phyloP scores from a whole-genome alignment of 2,329 filamentous ascomycete species.

The Botryotinia convoluta region DNA sequence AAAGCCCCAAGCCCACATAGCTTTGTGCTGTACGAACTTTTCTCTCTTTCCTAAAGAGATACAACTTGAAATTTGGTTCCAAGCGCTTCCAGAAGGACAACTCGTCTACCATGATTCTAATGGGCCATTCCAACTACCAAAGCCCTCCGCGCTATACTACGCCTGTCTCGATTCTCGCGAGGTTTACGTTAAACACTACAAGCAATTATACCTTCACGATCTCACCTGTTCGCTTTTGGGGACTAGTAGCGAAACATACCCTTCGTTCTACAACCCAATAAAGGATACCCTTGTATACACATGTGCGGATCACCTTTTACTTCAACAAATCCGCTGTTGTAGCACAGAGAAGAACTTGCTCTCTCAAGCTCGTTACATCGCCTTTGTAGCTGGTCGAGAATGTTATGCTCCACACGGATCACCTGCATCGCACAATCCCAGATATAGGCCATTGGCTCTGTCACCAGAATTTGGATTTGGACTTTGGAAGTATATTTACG shows the following conservation, averaged over 20 bases:
- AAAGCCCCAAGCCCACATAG: background rate
- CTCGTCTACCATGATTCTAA: background rate
- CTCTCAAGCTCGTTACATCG: background rate
- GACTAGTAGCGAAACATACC: background rate
- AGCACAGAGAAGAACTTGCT: background rate
- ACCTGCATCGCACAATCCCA: background rate
- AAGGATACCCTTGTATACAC: background rate
- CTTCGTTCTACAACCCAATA: background rate
- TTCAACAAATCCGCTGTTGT: background rate
- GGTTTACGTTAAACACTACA: background rate
- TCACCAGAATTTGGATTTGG: background rate
- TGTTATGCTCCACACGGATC: background rate
- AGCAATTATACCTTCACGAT: background rate
- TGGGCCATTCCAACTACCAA: background rate
- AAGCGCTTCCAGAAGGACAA: background rate
- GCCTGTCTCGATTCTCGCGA: background rate
- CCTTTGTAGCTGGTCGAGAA: background rate
- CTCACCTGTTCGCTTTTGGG: fast-evolving
- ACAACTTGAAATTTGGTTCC: background rate
- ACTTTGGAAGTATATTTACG: background rate
- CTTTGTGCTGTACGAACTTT: background rate
- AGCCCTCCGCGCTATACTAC: background rate
- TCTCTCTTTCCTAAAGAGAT: background rate
- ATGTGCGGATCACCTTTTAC: background rate
- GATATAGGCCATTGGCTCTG: background rate